phyloP scores from a whole-genome alignment of 148 eudicot species.

The Rhododendron ferrugineum region DNA sequence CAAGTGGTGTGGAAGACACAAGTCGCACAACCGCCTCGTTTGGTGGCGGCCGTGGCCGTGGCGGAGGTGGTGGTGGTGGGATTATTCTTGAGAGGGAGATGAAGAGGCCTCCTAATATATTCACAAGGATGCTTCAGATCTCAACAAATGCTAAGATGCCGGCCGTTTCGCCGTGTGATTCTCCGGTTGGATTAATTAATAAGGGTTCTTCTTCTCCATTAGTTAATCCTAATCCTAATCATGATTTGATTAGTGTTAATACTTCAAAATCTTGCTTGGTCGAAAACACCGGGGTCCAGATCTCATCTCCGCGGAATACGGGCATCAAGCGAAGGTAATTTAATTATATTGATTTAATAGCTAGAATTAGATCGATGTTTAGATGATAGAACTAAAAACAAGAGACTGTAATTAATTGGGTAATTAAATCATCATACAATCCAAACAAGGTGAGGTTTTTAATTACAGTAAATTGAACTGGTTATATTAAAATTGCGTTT shows the following conservation, averaged over 20 bases:
- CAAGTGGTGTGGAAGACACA: background rate
- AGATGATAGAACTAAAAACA: background rate
- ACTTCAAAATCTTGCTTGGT: conserved; percentile 20
- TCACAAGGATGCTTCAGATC: conserved; percentile 50
- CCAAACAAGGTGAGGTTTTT: too few species aligned
- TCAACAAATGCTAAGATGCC: conserved; percentile 22
- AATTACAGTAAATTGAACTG: too few species aligned
- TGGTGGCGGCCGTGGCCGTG: conserved; percentile 4
- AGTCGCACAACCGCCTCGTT: background rate
- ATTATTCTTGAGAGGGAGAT: background rate
- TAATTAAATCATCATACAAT: too few species aligned
- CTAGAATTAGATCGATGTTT: background rate
- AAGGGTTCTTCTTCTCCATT: background rate
- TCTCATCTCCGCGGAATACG: conserved; percentile 68
- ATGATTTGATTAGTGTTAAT: conserved; percentile 18
- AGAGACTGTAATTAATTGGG: too few species aligned
- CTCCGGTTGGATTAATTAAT: conserved; percentile 1
- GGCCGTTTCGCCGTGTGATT: background rate
- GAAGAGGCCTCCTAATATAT: conserved; percentile 21
- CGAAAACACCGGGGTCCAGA: conserved; percentile 42
- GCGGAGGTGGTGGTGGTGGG: background rate
- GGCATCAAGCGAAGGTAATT: conserved; percentile 68
- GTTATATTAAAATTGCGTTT: background rate
- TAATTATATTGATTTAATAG: background rate
- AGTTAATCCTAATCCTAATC: conserved; percentile 9